Percentiles rank a stretch among this genome's conserved stretches.
phyloP scores from a whole-genome alignment of 148 eudicot species.

The Chenopodium suecicum region DNA sequence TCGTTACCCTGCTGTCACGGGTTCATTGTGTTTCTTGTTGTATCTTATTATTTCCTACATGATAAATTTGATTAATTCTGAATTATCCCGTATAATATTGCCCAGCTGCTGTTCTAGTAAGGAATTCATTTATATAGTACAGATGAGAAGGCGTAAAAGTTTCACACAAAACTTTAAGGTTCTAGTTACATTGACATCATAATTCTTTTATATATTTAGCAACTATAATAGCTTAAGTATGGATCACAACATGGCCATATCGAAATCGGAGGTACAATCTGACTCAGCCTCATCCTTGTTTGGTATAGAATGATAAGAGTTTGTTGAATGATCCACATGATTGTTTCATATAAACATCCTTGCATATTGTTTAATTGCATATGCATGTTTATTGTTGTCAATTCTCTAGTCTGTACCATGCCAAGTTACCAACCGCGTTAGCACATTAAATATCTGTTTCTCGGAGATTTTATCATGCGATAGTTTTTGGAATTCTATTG shows the following conservation, averaged over 20 bases:
- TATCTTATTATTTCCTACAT: neutral
- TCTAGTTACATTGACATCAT: neutral
- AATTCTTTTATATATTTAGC: too few relatives aligned
- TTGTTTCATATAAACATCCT: neutral
- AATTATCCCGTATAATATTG: neutral
- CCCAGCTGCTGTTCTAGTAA: neutral
- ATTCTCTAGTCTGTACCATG: neutral
- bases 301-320: too few relatives aligned
- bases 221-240: too few relatives aligned
- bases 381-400: neutral
- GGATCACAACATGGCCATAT: too few relatives aligned
- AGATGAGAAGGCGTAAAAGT: neutral
- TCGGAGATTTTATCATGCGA: neutral
- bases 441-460: too few relatives aligned
- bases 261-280: too few relatives aligned
- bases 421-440: neutral
- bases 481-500: slow-evolving; percentile 6
- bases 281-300: too few relatives aligned
- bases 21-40: neutral
- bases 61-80: neutral
- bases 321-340: neutral
- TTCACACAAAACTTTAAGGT: neutral
- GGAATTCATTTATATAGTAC: neutral
- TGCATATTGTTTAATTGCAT: neutral
- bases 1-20: neutral